These are phyloP conservation scores for Coccomyxa subellipsoidea DNA, from an alignment of 163 green algal genomes.

Conservation along the genomic window DNA sequence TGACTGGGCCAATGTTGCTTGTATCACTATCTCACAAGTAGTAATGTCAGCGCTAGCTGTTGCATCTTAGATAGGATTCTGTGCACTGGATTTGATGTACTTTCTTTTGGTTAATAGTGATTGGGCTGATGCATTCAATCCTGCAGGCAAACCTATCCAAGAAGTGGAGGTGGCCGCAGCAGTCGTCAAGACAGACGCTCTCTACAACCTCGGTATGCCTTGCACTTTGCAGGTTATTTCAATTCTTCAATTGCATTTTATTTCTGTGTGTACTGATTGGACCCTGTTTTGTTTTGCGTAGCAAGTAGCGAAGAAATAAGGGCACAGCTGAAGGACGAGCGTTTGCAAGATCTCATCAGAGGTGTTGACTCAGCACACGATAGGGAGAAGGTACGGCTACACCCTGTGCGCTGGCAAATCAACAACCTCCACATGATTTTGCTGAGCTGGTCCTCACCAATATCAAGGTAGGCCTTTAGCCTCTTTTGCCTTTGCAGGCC, in stretches of 20 bases:
- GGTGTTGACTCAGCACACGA: slow-evolving; percentile 25
- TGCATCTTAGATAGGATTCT: no score
- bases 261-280: no score
- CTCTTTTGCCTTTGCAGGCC: slow-evolving; percentile 17
- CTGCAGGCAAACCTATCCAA: neutral
- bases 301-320: slow-evolving; percentile 30
- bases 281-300: slow-evolving; percentile 12
- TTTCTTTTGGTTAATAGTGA: no score
- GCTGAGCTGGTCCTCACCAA: no score
- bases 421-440: no score
- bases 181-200: neutral
- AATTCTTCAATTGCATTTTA: no score
- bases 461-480: neutral
- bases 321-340: slow-evolving; percentile 29
- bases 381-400: slow-evolving; percentile 23
- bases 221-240: neutral
- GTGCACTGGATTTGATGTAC: no score
- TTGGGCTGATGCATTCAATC: neutral
- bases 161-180: neutral
- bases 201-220: neutral
- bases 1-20: no score
- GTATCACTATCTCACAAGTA: no score
- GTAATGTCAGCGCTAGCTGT: no score
- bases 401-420: neutral
- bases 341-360: slow-evolving; percentile 28